Conservation (phyloP, 768 basidiomycete species). For the Boletellus emodensis region DNA sequence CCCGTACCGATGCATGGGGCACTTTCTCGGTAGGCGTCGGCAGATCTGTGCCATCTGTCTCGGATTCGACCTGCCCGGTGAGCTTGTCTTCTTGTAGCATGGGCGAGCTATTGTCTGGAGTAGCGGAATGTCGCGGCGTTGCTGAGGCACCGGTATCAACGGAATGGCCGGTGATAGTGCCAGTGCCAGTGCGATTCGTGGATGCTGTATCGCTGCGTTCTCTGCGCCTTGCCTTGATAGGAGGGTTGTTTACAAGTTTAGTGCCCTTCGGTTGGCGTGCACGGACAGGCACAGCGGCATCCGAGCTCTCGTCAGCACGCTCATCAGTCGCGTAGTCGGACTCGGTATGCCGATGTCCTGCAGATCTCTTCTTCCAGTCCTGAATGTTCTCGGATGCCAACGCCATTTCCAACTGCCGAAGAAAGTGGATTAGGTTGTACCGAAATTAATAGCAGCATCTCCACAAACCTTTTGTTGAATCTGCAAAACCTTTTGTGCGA, state of each 20-base stretch:
- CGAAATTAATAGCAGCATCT: not conserved
- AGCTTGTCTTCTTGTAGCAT: conserved; percentile 34
- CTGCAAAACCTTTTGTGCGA: conserved; percentile 81
- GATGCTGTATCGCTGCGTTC: conserved; percentile 61
- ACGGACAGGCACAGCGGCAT: conserved; percentile 38
- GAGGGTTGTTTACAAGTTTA: conserved; percentile 32
- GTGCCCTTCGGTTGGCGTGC: conserved; percentile 38
- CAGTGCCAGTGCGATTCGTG: conserved; percentile 48
- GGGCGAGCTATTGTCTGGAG: conserved; percentile 23
- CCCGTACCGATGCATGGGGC: conserved; percentile 5
- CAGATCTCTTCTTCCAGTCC: conserved; percentile 30
- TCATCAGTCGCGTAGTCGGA: conserved; percentile 38
- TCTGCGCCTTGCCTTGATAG: conserved; percentile 39
- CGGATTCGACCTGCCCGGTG: conserved; percentile 40
- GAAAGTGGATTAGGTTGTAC: conserved; percentile 6
- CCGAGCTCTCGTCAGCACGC: conserved; percentile 58
- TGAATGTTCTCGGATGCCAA: conserved; percentile 53
- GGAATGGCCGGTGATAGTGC: conserved; percentile 25
- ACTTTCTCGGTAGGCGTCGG: conserved; percentile 32
- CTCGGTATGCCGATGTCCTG: conserved; percentile 18
- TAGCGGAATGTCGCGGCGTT: conserved; percentile 28
- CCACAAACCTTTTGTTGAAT: conserved; percentile 83
- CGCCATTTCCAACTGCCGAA: conserved; percentile 66
- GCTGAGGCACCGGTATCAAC: conserved; percentile 21
- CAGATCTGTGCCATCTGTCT: conserved; percentile 20